Conservation (phyloP, 495 filamentous ascomycete genomes). For the Xylaria grammica region DNA sequence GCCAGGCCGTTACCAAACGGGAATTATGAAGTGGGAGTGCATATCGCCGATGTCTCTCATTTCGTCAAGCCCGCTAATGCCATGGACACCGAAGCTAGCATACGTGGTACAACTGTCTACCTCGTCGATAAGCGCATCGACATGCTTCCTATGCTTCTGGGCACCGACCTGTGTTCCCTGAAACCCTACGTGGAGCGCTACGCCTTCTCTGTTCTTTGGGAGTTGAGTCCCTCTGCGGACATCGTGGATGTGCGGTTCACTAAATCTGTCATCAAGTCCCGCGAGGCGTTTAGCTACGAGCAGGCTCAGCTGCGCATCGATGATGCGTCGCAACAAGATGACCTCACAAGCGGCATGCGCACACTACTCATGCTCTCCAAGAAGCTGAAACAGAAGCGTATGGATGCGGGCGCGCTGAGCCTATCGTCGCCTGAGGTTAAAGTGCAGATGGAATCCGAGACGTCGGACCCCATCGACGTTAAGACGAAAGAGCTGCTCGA, state of each 20-base stretch:
- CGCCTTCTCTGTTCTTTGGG: constrained; percentile 95
- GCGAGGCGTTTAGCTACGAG: constrained; percentile 97
- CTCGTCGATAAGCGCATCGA: constrained; percentile 98
- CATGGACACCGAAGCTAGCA: constrained; percentile 93
- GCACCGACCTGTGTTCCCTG: constrained; percentile 94
- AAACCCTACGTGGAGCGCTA: constrained; percentile 98
- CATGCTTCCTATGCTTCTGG: constrained; percentile 95
- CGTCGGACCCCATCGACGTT: constrained; percentile 93
- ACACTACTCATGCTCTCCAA: constrained; percentile 86
- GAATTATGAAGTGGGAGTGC: constrained; percentile 96
- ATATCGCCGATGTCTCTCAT: constrained; percentile 97
- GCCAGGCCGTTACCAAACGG: constrained; percentile 85
- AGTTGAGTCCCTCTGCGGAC: constrained; percentile 82
- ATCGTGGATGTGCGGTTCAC: constrained; percentile 83
- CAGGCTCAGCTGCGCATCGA: constrained; percentile 93
- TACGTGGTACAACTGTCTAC: constrained; percentile 95
- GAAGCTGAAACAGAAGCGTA: constrained; percentile 92
- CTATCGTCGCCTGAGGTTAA: constrained; percentile 95
- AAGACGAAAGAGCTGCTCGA: constrained; percentile 93
- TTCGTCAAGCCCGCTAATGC: constrained; percentile 97
- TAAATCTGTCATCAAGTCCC: constrained; percentile 97
- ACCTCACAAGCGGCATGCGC: constrained; percentile 89
- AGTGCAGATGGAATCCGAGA: constrained; percentile 91
- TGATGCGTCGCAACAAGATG: constrained; percentile 81
- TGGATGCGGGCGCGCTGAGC: constrained; percentile 93